Evolutionary conservation across 306 rosid species (phyloP).

Genomic region (Nissolia schottii): DNA sequence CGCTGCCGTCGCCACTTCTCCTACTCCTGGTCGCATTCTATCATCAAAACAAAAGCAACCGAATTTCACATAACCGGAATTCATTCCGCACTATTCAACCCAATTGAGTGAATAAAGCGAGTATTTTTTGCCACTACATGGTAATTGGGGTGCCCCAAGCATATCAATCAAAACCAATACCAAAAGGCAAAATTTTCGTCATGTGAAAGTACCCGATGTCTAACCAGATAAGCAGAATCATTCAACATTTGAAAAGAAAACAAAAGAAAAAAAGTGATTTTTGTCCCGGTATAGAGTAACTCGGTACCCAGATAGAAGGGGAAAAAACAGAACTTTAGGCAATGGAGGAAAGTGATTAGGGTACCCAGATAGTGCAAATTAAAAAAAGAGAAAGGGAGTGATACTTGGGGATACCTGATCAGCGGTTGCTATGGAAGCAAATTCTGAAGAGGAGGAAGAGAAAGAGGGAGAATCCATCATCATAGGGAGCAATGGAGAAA

Average conservation of each 20-base stretch:
- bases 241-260: not conserved
- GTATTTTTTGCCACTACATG: not conserved
- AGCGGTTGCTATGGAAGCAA: conserved; percentile 46
- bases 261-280: not conserved
- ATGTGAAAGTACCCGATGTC: not conserved
- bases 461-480: conserved; percentile 57
- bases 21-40: conserved; percentile 60
- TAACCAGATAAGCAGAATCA: not conserved
- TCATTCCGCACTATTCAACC: not conserved
- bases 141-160: not conserved
- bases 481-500: conserved; percentile 32
- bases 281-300: not conserved
- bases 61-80: not conserved
- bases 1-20: conserved; percentile 44
- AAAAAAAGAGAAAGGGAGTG: not conserved
- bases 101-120: not conserved
- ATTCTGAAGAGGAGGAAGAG: conserved; percentile 60
- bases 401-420: conserved; percentile 45
- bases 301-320: not conserved
- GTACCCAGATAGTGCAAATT: not conserved
- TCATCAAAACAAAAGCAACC: not conserved
- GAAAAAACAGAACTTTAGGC: not conserved
- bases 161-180: not conserved
- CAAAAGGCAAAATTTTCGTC: not conserved
- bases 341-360: not conserved